Percentiles rank a stretch among this genome's conserved stretches.
phyloP scores from a whole-genome alignment of 2,329 filamentous ascomycete species.

The Trichoderma sp. region DNA sequence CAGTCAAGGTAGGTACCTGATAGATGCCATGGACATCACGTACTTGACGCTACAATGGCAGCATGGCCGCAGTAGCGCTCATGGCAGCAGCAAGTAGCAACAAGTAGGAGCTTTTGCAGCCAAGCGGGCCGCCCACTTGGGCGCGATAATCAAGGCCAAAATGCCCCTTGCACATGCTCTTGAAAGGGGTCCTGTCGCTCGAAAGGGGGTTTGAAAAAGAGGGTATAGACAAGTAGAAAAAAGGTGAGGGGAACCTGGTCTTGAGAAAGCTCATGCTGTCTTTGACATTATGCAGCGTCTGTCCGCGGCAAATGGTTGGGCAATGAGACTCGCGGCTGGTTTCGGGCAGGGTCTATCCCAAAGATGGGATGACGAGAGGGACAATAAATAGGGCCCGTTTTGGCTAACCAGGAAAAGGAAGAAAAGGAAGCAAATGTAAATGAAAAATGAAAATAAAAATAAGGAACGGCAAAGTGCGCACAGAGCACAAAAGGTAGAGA shows the following conservation, averaged over 20 bases:
- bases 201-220: neutral
- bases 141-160: neutral
- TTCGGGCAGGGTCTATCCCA: neutral
- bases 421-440: neutral
- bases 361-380: neutral
- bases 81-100: neutral
- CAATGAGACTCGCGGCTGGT: constrained; percentile 1
- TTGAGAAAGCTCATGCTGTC: constrained; percentile 45
- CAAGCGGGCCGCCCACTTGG: constrained; percentile 12
- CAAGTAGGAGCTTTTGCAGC: neutral
- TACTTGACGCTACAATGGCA: neutral
- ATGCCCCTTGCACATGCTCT: neutral
- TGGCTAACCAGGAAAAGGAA: neutral
- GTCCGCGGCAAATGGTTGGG: constrained; percentile 17
- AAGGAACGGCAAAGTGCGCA: neutral
- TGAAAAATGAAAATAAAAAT: neutral
- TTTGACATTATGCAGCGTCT: constrained; percentile 34
- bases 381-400: neutral
- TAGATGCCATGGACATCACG: neutral
- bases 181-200: neutral
- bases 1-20: neutral
- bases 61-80: neutral
- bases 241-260: constrained; percentile 38
- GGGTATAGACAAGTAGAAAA: neutral
- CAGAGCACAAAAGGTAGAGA: neutral